phyloP scores from a whole-genome alignment of 192 early-diverging fungal species.

The Podila verticillata region DNA sequence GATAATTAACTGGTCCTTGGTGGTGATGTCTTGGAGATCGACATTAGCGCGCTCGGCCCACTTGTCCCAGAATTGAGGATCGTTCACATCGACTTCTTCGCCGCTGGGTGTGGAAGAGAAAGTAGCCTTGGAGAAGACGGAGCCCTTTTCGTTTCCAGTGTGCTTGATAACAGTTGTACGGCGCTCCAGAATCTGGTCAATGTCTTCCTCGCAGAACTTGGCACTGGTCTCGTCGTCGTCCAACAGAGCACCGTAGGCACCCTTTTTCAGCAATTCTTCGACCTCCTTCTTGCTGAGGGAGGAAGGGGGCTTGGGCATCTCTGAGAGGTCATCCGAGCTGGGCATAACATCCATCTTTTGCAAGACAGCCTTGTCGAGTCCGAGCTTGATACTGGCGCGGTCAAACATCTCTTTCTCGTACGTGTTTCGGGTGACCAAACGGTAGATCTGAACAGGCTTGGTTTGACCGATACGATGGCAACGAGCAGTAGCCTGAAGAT shows the following conservation, averaged over 20 bases:
- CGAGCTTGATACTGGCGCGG: constrained; percentile 87
- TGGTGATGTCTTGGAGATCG: constrained; percentile 62
- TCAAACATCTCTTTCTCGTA: constrained; percentile 96
- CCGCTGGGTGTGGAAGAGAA: constrained; percentile 59
- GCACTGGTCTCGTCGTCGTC: constrained; percentile 82
- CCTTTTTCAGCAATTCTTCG: constrained; percentile 88
- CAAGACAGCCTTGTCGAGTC: constrained; percentile 85
- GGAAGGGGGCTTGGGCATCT: constrained; percentile 57
- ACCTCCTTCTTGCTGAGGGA: constrained; percentile 80
- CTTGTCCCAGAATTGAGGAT: constrained; percentile 93
- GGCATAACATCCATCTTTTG: constrained; percentile 78
- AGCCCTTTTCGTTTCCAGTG: constrained; percentile 72
- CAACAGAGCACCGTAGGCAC: constrained; percentile 87
- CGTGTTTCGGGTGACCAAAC: constrained; percentile 83
- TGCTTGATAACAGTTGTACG: constrained; percentile 83
- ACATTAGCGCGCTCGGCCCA: constrained; percentile 81
- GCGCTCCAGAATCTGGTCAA: constrained; percentile 87
- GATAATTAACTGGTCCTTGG: constrained; percentile 72
- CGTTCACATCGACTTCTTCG: constrained; percentile 77
- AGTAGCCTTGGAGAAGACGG: constrained; percentile 89
- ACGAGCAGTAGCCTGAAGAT: constrained; percentile 87
- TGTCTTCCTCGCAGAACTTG: constrained; percentile 88
- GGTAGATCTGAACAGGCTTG: constrained; percentile 81
- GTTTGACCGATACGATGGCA: constrained; percentile 93
- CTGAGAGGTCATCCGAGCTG: constrained; percentile 55